Conservation (phyloP, 192 early-diverging fungal genomes). For the Rhizophagus sp. region DNA sequence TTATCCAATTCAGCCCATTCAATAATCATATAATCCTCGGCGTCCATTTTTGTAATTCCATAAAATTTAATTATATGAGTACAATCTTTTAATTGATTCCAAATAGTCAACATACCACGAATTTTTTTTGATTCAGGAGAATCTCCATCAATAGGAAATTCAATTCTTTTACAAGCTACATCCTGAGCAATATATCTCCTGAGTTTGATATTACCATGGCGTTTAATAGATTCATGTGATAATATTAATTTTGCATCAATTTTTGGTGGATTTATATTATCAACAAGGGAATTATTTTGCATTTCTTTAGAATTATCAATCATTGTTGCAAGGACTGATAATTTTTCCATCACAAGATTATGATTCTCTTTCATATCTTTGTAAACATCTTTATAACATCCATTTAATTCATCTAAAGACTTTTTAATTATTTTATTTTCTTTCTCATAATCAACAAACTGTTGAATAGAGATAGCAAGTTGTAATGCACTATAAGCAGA, state of each 20-base stretch:
- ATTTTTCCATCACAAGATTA: neutral
- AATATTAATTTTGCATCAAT: neutral
- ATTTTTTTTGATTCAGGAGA: too few relatives aligned
- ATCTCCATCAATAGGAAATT: neutral
- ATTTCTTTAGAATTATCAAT: neutral
- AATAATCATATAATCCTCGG: too few relatives aligned
- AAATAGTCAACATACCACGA: too few relatives aligned
- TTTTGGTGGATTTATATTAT: neutral
- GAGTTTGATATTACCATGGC: neutral
- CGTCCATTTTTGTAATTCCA: too few relatives aligned
- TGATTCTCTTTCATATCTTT: neutral
- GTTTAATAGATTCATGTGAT: neutral
- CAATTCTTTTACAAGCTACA: neutral
- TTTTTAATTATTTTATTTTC: neutral
- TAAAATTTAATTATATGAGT: too few relatives aligned
- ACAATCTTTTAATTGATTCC: too few relatives aligned
- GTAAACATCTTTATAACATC: neutral
- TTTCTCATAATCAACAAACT: neutral
- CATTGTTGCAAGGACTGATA: neutral
- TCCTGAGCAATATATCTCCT: neutral
- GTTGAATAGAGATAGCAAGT: neutral
- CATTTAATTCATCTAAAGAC: neutral
- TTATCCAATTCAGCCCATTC: neutral
- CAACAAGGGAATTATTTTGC: too few relatives aligned
- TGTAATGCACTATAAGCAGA: neutral